Evolutionary conservation across 441 rosid genomes (phyloP).

Genomic region (Erysimum cheiri): DNA sequence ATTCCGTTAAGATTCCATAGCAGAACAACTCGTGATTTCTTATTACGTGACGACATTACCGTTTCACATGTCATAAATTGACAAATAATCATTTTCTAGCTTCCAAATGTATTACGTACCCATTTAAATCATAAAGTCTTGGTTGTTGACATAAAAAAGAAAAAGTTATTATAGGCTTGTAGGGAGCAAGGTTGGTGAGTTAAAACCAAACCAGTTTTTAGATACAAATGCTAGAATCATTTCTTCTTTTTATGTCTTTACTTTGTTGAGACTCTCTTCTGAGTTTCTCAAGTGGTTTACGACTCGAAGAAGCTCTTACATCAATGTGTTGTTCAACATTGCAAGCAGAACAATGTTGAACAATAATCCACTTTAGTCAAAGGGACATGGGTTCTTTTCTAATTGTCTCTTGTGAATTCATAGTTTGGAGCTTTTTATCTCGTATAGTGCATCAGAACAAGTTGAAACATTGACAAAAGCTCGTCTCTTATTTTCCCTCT

Average conservation of each 20-base stretch:
- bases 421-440: neutral
- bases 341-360: no score
- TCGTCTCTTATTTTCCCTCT: conserved; percentile 17
- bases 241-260: conserved; percentile 38
- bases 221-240: no score
- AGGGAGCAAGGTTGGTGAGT: neutral
- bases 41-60: neutral
- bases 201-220: no score
- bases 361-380: no score
- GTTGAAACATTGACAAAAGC: neutral
- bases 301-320: conserved; percentile 49
- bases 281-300: conserved; percentile 56
- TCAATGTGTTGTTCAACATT: conserved; percentile 29
- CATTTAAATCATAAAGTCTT: conserved; percentile 2
- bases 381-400: no score
- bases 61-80: conserved; percentile 16
- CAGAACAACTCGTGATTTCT: conserved; percentile 32
- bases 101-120: conserved; percentile 1
- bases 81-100: neutral
- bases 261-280: conserved; percentile 44
- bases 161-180: conserved; percentile 17
- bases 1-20: conserved; percentile 23
- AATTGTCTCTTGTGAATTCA: no score
- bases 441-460: conserved; percentile 12
- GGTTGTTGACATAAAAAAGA: conserved; percentile 6